These are phyloP conservation scores for Sodiomyces alkalinus DNA, from an alignment of 2,329 filamentous ascomycete species.

Conservation along the genomic window DNA sequence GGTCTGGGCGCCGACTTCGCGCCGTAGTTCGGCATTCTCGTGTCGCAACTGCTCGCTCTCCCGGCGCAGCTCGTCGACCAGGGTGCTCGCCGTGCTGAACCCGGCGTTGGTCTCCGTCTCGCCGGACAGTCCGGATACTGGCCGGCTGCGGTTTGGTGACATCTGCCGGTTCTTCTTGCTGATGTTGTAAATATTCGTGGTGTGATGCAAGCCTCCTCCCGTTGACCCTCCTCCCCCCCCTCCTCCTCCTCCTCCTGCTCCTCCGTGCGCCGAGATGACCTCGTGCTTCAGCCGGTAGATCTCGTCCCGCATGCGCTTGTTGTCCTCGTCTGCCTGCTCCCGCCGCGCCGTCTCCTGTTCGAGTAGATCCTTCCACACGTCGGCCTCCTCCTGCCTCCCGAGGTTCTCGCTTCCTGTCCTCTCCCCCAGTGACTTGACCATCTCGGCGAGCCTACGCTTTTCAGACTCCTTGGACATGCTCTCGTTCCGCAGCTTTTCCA, in stretches of 20 bases:
- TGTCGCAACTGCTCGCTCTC: slow-evolving; percentile 66
- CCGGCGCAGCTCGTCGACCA: slow-evolving; percentile 59
- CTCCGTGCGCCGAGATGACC: slow-evolving; percentile 14
- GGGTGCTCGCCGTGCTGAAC: slow-evolving; percentile 45
- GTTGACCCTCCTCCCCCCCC: too few species aligned
- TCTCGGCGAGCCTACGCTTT: slow-evolving; percentile 72
- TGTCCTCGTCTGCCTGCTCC: slow-evolving; percentile 84
- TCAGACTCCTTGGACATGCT: slow-evolving; percentile 67
- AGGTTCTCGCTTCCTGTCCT: slow-evolving; percentile 33
- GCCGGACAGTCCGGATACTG: slow-evolving; percentile 32
- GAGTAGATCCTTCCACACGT: slow-evolving; percentile 90
- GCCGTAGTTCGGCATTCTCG: slow-evolving; percentile 82
- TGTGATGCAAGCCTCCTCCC: slow-evolving; percentile 33
- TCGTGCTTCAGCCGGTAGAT: slow-evolving; percentile 57
- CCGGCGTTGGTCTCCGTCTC: slow-evolving; percentile 35
- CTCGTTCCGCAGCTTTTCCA: slow-evolving; percentile 70
- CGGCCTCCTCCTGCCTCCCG: slow-evolving; percentile 47
- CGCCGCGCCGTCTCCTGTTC: slow-evolving; percentile 81
- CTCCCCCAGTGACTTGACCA: slow-evolving; percentile 44
- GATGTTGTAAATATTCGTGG: slow-evolving; percentile 52
- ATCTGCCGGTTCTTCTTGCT: slow-evolving; percentile 36
- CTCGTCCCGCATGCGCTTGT: slow-evolving; percentile 70
- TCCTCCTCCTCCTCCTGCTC: slow-evolving; percentile 8
- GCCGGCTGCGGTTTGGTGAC: slow-evolving; percentile 33
- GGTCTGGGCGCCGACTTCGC: slow-evolving; percentile 87